Base-by-base conservation (phyloP, 305 asterid genomes). In the Solanum hybrid region DNA sequence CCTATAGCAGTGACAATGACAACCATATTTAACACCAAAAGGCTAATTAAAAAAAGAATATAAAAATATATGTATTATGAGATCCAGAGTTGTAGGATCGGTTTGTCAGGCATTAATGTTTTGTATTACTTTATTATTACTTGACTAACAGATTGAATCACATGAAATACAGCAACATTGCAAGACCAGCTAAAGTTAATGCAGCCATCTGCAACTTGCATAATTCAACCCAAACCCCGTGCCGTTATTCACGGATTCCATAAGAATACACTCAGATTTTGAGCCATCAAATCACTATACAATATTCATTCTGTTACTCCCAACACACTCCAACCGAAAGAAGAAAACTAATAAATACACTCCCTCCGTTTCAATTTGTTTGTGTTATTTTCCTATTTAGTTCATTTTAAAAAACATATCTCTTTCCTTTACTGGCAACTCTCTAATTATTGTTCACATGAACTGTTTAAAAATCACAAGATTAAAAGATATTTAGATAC, bases 171-270 rank as follows among this genome's bases (percentile, higher is more conserved):
- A 86, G 88, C 88, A 86, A 61, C 42, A 86, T 20, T 61, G 77
- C 33, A 33, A 86, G 77, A 11, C 88, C 77, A 86, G 91, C 92
- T 83, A 91, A 91, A 91, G 92, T 92, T 92, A 90, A 93, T 90
- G 94, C 93, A 34, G 94, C 90, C 95, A 91, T 93, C 94, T 89
- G 92, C 92, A 91, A 89, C 51, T 89, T 78, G 87, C 79, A 79
- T 24, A 89, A 86, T 79, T 90, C 92, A 92, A 91, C 87, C 92
- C 93, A 89, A 90, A 91, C 96, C 98, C 98, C 97, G 97, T 95
- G 98, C 94, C 94, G 22, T 89, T 81, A 92, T 92, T 95, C 98
- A 96, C 97, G 98, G 98, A 92, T 93, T 93, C 90, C 96, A 92
- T 91, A 92, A 93, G 81, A 93, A 90, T 89, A 93, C 94, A 90